Evolutionary conservation across 2,329 filamentous ascomycete species (phyloP), one percentile per base, ranked within the genome.

Genomic region (Thielaviopsis ethacetica): DNA sequence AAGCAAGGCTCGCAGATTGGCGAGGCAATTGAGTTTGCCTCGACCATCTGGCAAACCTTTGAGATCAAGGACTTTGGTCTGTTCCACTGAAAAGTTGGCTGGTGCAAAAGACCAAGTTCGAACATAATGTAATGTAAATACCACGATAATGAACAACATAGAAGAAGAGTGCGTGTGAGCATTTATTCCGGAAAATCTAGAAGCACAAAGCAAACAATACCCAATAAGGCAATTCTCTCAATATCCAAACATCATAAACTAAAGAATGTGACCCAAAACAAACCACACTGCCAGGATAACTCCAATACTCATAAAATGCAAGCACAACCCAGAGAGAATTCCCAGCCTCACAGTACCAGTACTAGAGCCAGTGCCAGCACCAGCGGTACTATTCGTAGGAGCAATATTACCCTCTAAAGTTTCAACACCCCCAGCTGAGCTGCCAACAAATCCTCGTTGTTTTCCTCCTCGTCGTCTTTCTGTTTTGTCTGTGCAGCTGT

Each of bases 1-100:
- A 83, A 79, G 67, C 78, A 79, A 66, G 86, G 84, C 3, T 77
- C 81, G 69, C 72, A 87, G 63, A 83, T 88, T 65, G 84, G 83
- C 56, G 78, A 84, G 65, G 79, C 79, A 5, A 79, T 85, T 44
- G 85, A 88, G 68, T 82, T 85, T 67, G 81, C 81, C 3, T 76
- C 80, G 19, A 75, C 72, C 65, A 82, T 95, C 64, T 81, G 88
- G 76, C 77, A 81, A 67, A 84, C 77, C 0, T 85, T 96, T 65
- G 81, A 86, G 66, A 78, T 96, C 60, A 83, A 83, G 71, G 86
- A 95, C 68, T 95, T 87, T 86, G 76, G 75, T 0, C 72, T 95
- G 47, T 95, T 95, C 63, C 22, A 70, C 52, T 12, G 38, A 34
- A 24, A 13, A 12, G 12, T 7, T 15, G 17, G 27, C 9, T 15